phyloP scores from a whole-genome alignment of 2,329 filamentous ascomycete species.

The Aspergillus fructus region DNA sequence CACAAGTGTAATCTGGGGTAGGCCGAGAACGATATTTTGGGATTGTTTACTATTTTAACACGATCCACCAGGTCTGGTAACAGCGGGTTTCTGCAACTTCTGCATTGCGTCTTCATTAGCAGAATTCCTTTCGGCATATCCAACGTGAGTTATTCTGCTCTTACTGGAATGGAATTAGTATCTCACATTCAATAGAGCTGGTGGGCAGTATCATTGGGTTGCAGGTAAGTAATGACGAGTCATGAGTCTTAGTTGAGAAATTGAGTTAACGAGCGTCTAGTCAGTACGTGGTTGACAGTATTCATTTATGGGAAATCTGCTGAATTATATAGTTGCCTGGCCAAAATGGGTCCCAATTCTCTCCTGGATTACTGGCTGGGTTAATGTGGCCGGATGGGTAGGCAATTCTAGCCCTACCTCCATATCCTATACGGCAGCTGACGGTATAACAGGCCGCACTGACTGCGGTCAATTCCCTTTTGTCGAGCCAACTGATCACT shows the following conservation, averaged over 20 bases:
- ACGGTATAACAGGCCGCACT: too few species aligned
- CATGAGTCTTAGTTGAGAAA: neutral
- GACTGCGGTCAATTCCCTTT: too few species aligned
- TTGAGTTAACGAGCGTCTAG: too few species aligned
- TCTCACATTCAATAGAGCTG: constrained; percentile 40
- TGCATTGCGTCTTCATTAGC: constrained; percentile 68
- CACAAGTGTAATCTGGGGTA: constrained; percentile 72
- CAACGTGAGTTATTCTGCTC: constrained; percentile 35
- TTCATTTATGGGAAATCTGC: neutral
- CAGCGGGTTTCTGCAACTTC: constrained; percentile 68
- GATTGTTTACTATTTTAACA: neutral
- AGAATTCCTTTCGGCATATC: constrained; percentile 68
- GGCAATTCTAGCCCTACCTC: neutral
- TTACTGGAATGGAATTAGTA: neutral
- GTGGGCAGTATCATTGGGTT: constrained; percentile 71
- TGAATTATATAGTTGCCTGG: constrained; percentile 50
- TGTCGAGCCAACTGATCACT: constrained; percentile 51
- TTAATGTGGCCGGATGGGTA: constrained; percentile 69
- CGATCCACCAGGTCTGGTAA: constrained; percentile 45
- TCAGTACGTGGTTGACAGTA: too few species aligned
- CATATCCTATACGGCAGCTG: neutral
- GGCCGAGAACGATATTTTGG: neutral
- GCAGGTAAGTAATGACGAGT: constrained; percentile 42
- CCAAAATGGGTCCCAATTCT: constrained; percentile 61
- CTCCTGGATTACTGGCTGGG: constrained; percentile 70